Evolutionary conservation across 805 yeast genomes (phyloP).

Genomic region (Schwanniomyces polymorphus): DNA sequence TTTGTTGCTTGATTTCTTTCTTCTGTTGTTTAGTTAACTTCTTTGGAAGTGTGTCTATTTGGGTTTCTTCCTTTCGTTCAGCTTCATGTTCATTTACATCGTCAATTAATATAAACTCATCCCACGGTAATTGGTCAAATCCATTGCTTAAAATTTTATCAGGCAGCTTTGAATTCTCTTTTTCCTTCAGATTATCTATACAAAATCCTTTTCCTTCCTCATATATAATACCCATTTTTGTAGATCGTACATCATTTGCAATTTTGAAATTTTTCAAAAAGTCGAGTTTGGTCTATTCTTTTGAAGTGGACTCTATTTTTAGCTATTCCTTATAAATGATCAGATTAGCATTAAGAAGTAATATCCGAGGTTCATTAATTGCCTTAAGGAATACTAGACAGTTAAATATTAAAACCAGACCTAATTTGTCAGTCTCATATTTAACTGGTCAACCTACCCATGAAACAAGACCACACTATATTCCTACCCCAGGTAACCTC

Average conservation of each 20-base stretch:
- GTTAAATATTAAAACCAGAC: constrained; percentile 19
- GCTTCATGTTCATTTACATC: constrained; percentile 2
- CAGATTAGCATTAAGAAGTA: not conserved
- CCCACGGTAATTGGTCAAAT: constrained; percentile 34
- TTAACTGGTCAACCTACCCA: constrained; percentile 82
- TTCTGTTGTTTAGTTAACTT: constrained; percentile 18
- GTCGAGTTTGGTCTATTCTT: not conserved
- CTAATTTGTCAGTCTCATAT: constrained; percentile 24
- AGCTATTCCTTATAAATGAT: not conserved
- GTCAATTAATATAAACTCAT: constrained; percentile 5
- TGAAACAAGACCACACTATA: constrained; percentile 77
- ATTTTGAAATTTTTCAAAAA: not conserved
- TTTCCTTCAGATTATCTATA: constrained; percentile 1
- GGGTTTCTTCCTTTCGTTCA: constrained; percentile 6
- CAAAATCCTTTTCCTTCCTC: constrained; percentile 15
- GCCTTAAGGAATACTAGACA: not conserved
- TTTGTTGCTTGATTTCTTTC: constrained; percentile 18
- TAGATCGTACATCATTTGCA: not conserved
- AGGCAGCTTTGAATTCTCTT: not conserved
- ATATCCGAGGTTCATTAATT: not conserved
- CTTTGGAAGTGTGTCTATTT: not conserved
- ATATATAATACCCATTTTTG: constrained; percentile 6
- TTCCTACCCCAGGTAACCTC: constrained; percentile 71
- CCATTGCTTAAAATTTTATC: constrained; percentile 27
- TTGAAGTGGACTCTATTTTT: not conserved